Evolutionary conservation across 2,329 filamentous ascomycete genomes (phyloP), one percentile per base, ranked within the genome.

Genomic region (Neofusicoccum parvum): DNA sequence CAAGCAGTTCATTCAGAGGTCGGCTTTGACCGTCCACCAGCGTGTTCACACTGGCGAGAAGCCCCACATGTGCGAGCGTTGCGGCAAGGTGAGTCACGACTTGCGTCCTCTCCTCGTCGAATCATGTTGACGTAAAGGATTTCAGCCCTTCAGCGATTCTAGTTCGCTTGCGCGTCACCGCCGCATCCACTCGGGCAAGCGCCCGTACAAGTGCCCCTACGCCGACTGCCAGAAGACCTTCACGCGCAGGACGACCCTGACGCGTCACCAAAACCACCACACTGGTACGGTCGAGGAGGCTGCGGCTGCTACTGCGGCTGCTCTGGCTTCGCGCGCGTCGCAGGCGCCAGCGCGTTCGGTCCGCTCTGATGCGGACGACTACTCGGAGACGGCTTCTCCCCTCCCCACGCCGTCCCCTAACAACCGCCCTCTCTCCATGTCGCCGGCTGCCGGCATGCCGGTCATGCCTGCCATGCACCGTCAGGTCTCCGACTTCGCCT

Each of bases 141-240:
- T 72, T 39, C 73, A 97, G 94, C 92, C 92, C 11, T 99, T 99
- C 74, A 97, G 94, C 74, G 95, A 99, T 77, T 96, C 92, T 53
- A 97, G 92, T 73, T 98, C 94, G 17, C 83, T 99, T 23, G 95
- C 95, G 14, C 87, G 95, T 64, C 95, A 99, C 80, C 89, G 95
- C 67, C 88, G 95, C 69, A 98, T 97, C 67, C 95, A 99, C 76
- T 96, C 92, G 3, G 95, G 95, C 66, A 97, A 95, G 80, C 87
- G 95, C 58, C 95, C 95, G 1, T 99, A 98, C 83, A 97, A 97
- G 79, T 99, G 95, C 80, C 94, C 94, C 0, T 98, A 95, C 73
- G 94, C 93, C 67, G 94, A 97, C 77, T 99, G 95, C 79, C 94
- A 98, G 76, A 98, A 98, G 85, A 98, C 94, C 0, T 99, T 99